phyloP scores from a whole-genome alignment of 202 grass and related monocot species.

The Schoenoplectus tabernaemontani region DNA sequence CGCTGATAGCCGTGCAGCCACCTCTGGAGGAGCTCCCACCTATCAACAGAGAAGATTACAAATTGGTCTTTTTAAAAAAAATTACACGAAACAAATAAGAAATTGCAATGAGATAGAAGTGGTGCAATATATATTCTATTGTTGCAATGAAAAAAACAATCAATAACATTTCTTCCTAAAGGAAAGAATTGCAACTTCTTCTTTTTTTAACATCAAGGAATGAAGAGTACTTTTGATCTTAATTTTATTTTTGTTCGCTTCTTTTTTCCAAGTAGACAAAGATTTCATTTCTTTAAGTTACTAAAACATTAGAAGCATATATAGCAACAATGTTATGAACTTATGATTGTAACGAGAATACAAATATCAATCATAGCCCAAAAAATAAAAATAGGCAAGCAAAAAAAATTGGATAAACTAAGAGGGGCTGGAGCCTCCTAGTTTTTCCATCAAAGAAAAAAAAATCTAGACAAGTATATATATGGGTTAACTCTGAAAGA shows the following conservation, averaged over 20 bases:
- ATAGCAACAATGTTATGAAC: background rate
- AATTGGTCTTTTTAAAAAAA: background rate
- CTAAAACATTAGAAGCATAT: background rate
- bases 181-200: background rate
- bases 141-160: background rate
- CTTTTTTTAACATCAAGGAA: background rate
- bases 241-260: background rate
- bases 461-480: no score
- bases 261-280: background rate
- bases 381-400: background rate
- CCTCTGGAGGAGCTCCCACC: constrained; percentile 94
- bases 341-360: background rate
- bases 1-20: constrained; percentile 53
- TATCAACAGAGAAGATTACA: constrained; percentile 11
- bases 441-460: no score
- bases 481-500: no score
- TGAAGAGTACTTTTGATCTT: background rate
- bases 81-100: background rate
- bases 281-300: background rate
- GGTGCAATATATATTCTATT: background rate
- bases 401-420: no score
- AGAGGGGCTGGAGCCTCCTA: no score
- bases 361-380: background rate
- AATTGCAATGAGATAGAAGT: background rate
- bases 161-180: background rate